Evolutionary conservation across 2,329 filamentous ascomycete genomes (phyloP).

Genomic region (Aspergillus ibericus): DNA sequence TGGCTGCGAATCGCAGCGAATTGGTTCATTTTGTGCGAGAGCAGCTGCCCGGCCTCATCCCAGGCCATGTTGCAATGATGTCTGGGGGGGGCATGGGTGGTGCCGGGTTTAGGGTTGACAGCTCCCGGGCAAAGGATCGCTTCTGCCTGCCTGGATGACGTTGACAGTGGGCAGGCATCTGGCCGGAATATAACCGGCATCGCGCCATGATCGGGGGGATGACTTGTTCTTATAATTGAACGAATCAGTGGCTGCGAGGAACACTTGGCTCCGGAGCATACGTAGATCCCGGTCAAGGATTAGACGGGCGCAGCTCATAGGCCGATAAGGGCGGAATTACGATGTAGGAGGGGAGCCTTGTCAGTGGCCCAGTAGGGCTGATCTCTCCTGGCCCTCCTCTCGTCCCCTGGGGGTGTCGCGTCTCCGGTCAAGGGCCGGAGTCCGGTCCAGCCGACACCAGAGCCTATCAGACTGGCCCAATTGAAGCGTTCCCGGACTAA

Average conservation of each 20-base stretch:
- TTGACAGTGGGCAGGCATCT: not conserved
- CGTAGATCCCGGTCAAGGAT: not conserved
- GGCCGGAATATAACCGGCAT: not conserved
- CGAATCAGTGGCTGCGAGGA: not conserved
- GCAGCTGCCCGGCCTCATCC: not conserved
- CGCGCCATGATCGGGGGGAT: not conserved
- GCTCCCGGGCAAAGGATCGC: not conserved
- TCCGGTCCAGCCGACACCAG: no score
- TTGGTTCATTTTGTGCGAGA: not conserved
- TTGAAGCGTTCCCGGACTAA: no score
- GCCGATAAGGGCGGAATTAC: not conserved
- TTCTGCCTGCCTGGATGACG: constrained; percentile 4
- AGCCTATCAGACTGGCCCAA: no score
- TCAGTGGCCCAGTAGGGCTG: not conserved
- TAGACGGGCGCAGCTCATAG: not conserved
- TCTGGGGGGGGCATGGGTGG: not conserved
- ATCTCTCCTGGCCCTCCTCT: no score
- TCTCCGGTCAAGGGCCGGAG: no score
- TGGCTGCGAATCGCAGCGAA: not conserved
- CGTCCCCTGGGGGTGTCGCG: no score
- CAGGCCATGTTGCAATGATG: not conserved
- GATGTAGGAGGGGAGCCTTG: not conserved
- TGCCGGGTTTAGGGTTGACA: not conserved
- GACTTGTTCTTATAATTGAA: not conserved
- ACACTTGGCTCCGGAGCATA: not conserved